These are phyloP conservation scores for Fragaria ananassa DNA, from an alignment of 306 rosid species.

Conservation along the genomic window DNA sequence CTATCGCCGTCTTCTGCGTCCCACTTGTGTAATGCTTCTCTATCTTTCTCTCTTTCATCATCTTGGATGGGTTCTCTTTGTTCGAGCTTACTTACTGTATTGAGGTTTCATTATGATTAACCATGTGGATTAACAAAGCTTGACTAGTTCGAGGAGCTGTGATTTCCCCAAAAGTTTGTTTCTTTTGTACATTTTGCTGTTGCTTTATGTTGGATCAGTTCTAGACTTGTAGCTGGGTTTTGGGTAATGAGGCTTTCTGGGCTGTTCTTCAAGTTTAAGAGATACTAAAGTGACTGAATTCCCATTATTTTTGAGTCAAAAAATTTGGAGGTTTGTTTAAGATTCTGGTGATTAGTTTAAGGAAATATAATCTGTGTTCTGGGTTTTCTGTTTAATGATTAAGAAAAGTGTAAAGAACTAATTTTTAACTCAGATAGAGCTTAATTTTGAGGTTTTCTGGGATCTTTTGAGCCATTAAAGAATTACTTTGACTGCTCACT, in stretches of 20 bases:
- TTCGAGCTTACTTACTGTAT: constrained; percentile 25
- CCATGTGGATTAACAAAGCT: constrained; percentile 49
- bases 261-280: constrained; percentile 17
- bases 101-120: constrained; percentile 23
- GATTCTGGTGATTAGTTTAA: constrained; percentile 26
- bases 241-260: constrained; percentile 22
- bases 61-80: constrained; percentile 32
- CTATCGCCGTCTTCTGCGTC: constrained; percentile 55
- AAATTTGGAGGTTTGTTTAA: constrained; percentile 19
- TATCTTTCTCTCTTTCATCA: constrained; percentile 3
- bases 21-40: constrained; percentile 34
- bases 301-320: constrained; percentile 24
- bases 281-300: constrained; percentile 3
- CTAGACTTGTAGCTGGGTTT: constrained; percentile 11
- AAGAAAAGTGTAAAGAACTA: constrained; percentile 32
- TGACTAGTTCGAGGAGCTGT: constrained; percentile 34
- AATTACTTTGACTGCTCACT: constrained; percentile 52
- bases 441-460: constrained; percentile 41
- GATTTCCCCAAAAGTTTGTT: constrained; percentile 35
- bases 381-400: constrained; percentile 26
- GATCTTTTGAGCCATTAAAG: constrained; percentile 43
- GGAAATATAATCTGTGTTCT: constrained; percentile 18
- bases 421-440: constrained; percentile 27
- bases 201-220: constrained; percentile 18
- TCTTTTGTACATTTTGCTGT: constrained; percentile 19